phyloP scores from a whole-genome alignment of 768 basidiomycete genomes.

The Lactifluus rugatus region DNA sequence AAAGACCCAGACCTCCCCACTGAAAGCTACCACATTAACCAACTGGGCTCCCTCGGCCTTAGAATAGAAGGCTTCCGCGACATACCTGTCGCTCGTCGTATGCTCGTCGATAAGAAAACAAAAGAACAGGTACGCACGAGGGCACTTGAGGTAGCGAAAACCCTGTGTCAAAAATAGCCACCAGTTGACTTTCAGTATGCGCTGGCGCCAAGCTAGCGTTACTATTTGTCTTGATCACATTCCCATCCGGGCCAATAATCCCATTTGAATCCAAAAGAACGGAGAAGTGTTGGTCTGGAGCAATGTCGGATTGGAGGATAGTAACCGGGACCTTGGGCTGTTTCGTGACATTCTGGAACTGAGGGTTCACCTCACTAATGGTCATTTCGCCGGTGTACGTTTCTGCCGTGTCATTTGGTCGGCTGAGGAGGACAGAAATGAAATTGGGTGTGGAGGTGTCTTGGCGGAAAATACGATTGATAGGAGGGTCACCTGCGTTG shows the following conservation, averaged over 20 bases:
- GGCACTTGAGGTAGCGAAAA: slow-evolving; percentile 58
- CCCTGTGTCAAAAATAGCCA: slow-evolving; percentile 59
- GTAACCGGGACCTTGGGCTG: slow-evolving; percentile 45
- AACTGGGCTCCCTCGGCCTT: slow-evolving; percentile 42
- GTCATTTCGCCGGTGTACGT: slow-evolving; percentile 50
- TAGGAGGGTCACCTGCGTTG: slow-evolving; percentile 38
- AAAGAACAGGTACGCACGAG: slow-evolving; percentile 25
- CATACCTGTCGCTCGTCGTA: slow-evolving; percentile 26
- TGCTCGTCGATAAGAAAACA: neutral
- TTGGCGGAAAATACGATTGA: slow-evolving; percentile 58
- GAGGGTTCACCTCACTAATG: slow-evolving; percentile 46
- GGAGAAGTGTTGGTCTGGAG: slow-evolving; percentile 57
- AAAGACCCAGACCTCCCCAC: slow-evolving; percentile 46
- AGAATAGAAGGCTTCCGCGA: slow-evolving; percentile 54
- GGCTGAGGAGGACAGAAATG: slow-evolving; percentile 53
- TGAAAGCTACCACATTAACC: slow-evolving; percentile 28
- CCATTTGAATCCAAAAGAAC: slow-evolving; percentile 51
- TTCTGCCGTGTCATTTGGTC: slow-evolving; percentile 43
- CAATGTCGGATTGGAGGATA: slow-evolving; percentile 31
- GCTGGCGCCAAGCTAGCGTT: slow-evolving; percentile 57
- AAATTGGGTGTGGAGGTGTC: slow-evolving; percentile 47
- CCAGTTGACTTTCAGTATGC: slow-evolving; percentile 51
- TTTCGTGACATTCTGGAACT: slow-evolving; percentile 38
- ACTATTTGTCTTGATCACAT: slow-evolving; percentile 34
- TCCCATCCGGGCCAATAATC: slow-evolving; percentile 51